Evolutionary conservation across 2,329 filamentous ascomycete genomes (phyloP), one percentile per base, ranked within the genome.

Genomic region (Daldinia sp.): DNA sequence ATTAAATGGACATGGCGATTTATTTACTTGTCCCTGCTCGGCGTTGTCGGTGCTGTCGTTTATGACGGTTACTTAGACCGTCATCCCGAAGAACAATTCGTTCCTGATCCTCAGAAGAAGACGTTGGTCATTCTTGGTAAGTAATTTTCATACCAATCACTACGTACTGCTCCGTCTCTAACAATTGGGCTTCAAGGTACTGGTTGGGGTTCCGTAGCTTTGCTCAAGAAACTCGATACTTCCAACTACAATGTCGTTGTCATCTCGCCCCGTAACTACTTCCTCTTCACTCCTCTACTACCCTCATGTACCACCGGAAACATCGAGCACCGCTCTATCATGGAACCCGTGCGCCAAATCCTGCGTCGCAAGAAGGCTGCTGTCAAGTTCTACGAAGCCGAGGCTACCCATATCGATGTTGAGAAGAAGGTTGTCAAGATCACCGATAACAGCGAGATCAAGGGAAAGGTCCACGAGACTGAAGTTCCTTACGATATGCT

Each of bases 181-280:
- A 66, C 74, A 64, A 55, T 74, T 60, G 56, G 59, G 54, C 70
- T 48, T 37, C 2, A 69, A 98, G 95, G 95, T 78, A 97, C 94
- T 76, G 96, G 96, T 75, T 99, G 96, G 96, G 96, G 85, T 75
- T 93, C 95, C 48, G 93, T 99, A 77, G 97, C 95, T 68, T 90
- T 99, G 69, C 89, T 99, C 74, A 99, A 99, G 89, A 98, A 97
- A 81, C 92, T 99, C 82, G 94, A 99, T 79, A 98, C 95, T 69
- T 93, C 97, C 82, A 97, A 98, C 88, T 99, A 98, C 89, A 98
- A 99, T 81, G 95, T 98, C 81, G 83, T 98, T 79, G 94, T 99
- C 80, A 93, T 99, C 81, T 98, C 96, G 56, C 96, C 96, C 61
- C 93, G 96, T 80, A 99, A 99, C 85, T 99, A 97, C 89, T 99